These are phyloP conservation scores for Singerocomus inundabilis DNA, from an alignment of 1,284 basidiomycete genomes.

Conservation along the genomic window DNA sequence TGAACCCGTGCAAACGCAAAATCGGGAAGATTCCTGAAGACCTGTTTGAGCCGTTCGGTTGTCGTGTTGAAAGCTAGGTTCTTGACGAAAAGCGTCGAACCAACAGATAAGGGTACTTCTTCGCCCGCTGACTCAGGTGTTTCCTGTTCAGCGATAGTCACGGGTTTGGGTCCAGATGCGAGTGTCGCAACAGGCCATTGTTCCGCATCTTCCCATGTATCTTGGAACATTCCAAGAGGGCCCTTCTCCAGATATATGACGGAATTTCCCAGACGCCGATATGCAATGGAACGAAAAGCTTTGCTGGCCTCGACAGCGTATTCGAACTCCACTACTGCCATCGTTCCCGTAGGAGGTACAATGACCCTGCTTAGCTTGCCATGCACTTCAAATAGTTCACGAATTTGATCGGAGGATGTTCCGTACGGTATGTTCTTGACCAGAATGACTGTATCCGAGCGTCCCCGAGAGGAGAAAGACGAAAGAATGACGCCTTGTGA, in stretches of 20 bases:
- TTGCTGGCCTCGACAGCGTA: constrained; percentile 67
- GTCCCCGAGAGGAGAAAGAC: constrained; percentile 52
- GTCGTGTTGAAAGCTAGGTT: constrained; percentile 93
- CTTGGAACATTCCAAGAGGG: constrained; percentile 76
- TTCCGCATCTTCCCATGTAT: constrained; percentile 27
- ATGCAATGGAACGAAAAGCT: constrained; percentile 83
- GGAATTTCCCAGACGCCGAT: constrained; percentile 85
- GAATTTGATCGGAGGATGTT: constrained; percentile 73
- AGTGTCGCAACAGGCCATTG: background rate
- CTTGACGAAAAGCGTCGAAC: constrained; percentile 92
- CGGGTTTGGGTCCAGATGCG: constrained; percentile 38
- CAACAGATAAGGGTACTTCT: constrained; percentile 54
- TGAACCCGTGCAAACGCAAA: constrained; percentile 91
- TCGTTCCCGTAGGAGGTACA: constrained; percentile 90
- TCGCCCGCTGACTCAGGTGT: constrained; percentile 34
- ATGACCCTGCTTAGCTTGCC: constrained; percentile 78
- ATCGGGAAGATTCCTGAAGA: constrained; percentile 77
- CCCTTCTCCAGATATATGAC: constrained; percentile 94
- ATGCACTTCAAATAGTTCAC: constrained; percentile 76
- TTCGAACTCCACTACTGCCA: constrained; percentile 89
- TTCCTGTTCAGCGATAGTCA: constrained; percentile 44
- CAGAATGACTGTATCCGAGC: constrained; percentile 82
- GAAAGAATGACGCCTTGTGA: constrained; percentile 66
- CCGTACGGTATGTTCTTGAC: constrained; percentile 98
- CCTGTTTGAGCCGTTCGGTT: constrained; percentile 63